Conservation (phyloP, 1,139 yeast genomes). For the Citeromyces hawaiiensis region DNA sequence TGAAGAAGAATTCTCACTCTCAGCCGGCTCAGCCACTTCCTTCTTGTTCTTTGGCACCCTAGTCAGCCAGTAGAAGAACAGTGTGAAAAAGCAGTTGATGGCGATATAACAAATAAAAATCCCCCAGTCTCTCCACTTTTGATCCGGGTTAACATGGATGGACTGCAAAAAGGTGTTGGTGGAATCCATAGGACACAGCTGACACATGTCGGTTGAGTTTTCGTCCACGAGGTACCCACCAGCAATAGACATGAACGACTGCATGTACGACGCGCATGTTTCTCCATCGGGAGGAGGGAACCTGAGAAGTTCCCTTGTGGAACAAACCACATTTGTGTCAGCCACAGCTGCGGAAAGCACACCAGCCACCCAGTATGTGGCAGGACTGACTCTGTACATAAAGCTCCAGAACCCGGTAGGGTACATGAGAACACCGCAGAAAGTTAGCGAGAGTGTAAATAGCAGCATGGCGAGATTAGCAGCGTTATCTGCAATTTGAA, state of each 20-base stretch:
- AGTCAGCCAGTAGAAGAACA: constrained; percentile 57
- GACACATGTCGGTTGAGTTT: constrained; percentile 30
- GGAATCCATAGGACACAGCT: constrained; percentile 31
- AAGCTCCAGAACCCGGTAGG: constrained; percentile 49
- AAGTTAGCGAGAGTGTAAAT: constrained; percentile 56
- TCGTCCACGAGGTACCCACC: constrained; percentile 45
- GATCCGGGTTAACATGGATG: constrained; percentile 27
- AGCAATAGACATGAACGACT: constrained; percentile 23
- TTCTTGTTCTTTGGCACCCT: constrained; percentile 45
- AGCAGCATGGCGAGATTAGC: constrained; percentile 52
- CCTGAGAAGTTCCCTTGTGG: constrained; percentile 27
- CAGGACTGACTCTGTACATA: constrained; percentile 54
- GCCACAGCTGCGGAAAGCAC: constrained; percentile 41
- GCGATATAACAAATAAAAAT: constrained; percentile 34
- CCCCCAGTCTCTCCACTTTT: constrained; percentile 63
- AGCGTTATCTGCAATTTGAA: constrained; percentile 59
- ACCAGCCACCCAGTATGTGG: constrained; percentile 43
- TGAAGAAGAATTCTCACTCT: constrained; percentile 5
- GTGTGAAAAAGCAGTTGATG: constrained; percentile 37
- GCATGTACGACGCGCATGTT: constrained; percentile 43
- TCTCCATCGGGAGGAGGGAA: constrained; percentile 30
- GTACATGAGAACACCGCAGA: constrained; percentile 74
- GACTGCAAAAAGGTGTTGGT: constrained; percentile 37
- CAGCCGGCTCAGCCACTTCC: constrained; percentile 4
- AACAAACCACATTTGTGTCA: constrained; percentile 32